Evolutionary conservation across 805 yeast genomes (phyloP).

Genomic region (Candida boidinii): DNA sequence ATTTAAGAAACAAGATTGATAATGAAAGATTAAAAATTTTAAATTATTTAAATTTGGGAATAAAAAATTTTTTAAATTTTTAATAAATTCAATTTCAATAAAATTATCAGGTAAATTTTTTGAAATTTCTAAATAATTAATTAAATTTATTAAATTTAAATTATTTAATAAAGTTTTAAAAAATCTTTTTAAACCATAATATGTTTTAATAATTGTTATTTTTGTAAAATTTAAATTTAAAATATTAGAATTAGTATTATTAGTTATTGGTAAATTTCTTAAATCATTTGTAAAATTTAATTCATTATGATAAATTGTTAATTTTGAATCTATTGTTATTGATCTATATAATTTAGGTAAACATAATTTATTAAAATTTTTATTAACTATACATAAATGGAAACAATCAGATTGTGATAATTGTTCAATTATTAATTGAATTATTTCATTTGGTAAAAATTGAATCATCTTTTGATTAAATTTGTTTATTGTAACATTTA

Average conservation of each 20-base stretch:
- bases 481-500: too few species aligned
- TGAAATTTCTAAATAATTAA: conserved; percentile 13
- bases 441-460: conserved; percentile 17
- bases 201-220: conserved; percentile 12
- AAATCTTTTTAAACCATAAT: conserved; percentile 16
- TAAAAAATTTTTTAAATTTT: conserved; percentile 7
- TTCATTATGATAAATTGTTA: conserved; percentile 15
- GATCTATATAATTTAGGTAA: conserved; percentile 14
- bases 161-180: conserved; percentile 8
- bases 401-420: conserved; percentile 18
- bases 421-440: conserved; percentile 8
- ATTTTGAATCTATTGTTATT: conserved; percentile 15
- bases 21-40: conserved; percentile 11
- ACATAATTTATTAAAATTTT: conserved; percentile 6
- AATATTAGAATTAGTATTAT: neutral
- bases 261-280: conserved; percentile 3
- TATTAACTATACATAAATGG: conserved; percentile 13
- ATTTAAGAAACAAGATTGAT: conserved; percentile 13
- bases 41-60: conserved; percentile 8
- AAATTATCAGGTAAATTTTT: conserved; percentile 15
- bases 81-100: conserved; percentile 13
- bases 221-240: conserved; percentile 5
- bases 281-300: conserved; percentile 8
- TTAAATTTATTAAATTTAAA: conserved; percentile 3
- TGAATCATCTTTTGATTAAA: conserved; percentile 15